Base-by-base conservation (phyloP, 1,284 basidiomycete genomes). In the Apiotrichum porosum region DNA sequence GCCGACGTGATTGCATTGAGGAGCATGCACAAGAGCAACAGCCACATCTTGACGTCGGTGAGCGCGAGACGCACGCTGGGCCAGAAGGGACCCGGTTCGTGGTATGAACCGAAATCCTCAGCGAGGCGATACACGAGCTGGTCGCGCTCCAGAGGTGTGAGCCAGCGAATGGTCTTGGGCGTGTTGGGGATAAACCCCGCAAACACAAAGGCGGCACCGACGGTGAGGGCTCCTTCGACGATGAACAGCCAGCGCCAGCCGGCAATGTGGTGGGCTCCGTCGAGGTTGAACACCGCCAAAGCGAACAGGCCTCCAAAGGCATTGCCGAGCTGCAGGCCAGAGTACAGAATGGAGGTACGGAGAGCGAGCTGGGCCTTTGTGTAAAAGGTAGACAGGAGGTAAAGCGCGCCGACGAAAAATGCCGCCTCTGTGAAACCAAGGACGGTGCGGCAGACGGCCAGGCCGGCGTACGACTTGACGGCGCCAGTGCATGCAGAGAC, bases 301-400 rank as follows among this genome's bases (percentile, higher is more conserved):
- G 46, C 67, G 44, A 72, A 62, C 2, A 72, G 60, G 42, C 66
- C 66, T 18, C 65, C 66, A 44, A 72, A 69, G 10, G 73, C 72
- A 47, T 72, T 73, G 1, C 66, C 66, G 35, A 72, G 49, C 37
- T 72, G 66, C 12, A 61, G 63, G 4, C 69, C 70, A 32, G 59
- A 60, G 58, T 67, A 74, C 6, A 73, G 58, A 22, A 61, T 56
- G 15, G 62, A 63, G 13, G 56, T 52, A 14, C 63, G 58, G 12
- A 66, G 38, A 13, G 64, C 65, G 60, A 69, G 64, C 31, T 62
- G 52, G 39, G 54, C 52, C 43, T 62, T 61, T 19, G 58, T 50
- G 52, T 66, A 69, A 48, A 64, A 69, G 15, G 51, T 44, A 2
- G 63, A 63, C 19, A 68, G 51, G 30, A 65, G 52, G 54, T 57